These are phyloP conservation scores for Trypanosoma grayi DNA, from an alignment of 208 protist species.

Conservation along the genomic window DNA sequence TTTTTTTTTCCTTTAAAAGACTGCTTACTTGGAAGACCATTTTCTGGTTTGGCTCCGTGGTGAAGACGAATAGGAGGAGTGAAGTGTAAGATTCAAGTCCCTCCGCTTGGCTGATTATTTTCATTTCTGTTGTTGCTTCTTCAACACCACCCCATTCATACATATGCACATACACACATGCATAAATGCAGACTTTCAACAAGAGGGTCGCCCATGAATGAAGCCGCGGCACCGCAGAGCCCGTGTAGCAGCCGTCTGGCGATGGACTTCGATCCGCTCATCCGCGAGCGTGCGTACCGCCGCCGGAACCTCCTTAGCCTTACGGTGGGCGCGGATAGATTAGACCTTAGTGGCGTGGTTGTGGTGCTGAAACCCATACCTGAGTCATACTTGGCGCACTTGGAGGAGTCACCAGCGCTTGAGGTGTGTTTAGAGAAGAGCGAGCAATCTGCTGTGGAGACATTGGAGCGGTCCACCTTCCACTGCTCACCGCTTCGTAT, in stretches of 20 bases:
- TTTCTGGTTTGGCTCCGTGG: too few relatives aligned
- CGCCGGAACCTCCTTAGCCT: conserved; percentile 54
- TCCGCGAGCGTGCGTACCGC: conserved; percentile 44
- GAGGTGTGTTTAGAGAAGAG: neutral
- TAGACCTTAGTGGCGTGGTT: conserved; percentile 10
- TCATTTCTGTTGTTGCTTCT: too few relatives aligned
- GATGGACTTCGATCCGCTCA: conserved; percentile 30
- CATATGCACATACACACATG: too few relatives aligned
- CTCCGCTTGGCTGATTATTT: too few relatives aligned
- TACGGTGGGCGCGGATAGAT: conserved; percentile 29
- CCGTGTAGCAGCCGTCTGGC: neutral
- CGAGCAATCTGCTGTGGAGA: neutral
- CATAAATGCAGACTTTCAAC: too few relatives aligned
- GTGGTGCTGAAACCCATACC: conserved; percentile 32
- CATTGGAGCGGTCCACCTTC: conserved; percentile 40
- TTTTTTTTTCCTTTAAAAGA: conserved; percentile 10
- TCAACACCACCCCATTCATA: too few relatives aligned
- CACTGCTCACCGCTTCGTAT: conserved; percentile 31
- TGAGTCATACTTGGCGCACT: conserved; percentile 22
- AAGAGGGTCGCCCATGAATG: conserved; percentile 2
- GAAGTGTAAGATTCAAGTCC: too few relatives aligned
- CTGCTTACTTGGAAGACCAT: too few relatives aligned
- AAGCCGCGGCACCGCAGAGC: neutral
- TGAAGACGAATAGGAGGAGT: too few relatives aligned
- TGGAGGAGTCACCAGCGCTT: neutral